Evolutionary conservation across 2,329 filamentous ascomycete species (phyloP), one percentile per base, ranked within the genome.

Genomic region (Penicillium sp.): DNA sequence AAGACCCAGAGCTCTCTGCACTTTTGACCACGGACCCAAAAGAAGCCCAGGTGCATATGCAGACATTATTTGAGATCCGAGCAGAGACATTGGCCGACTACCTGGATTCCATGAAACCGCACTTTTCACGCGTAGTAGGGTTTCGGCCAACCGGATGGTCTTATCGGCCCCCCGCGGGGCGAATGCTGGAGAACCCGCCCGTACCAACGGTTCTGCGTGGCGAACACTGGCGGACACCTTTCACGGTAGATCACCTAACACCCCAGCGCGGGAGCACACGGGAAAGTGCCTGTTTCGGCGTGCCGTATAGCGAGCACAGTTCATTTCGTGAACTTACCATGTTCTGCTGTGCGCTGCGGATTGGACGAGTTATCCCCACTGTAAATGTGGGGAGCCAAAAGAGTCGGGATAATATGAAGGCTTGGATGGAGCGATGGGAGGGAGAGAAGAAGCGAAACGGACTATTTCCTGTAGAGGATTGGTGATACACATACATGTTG

Each of bases 11-110:
- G 69, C 83, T 99, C 4, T 81, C 87, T 26, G 82, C 84, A 0
- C 83, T 92, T 4, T 83, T 99, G 67, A 99, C 95, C 0, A 82
- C 83, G 8, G 80, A 97, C 70, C 92, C 95, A 0, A 78, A 84
- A 23, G 90, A 91, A 67, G 95, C 95, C 0, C 93, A 98, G 74
- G 92, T 99, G 0, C 95, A 99, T 76, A 97, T 99, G 93, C 96
- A 96, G 67, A 92, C 90, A 67, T 82, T 99, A 10, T 95, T 95
- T 82, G 93, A 98, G 74, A 92, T 99, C 64, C 88, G 92, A 26
- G 88, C 92, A 33, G 93, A 97, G 64, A 96, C 93, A 0, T 64
- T 99, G 1, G 87, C 91, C 62, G 93, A 96, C 59, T 99, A 99
- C 68, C 84, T 98, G 6, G 85, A 88, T 66, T 82, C 85, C 35